Base-by-base conservation (phyloP, 768 basidiomycete genomes). In the Tephrocybe sp. region DNA sequence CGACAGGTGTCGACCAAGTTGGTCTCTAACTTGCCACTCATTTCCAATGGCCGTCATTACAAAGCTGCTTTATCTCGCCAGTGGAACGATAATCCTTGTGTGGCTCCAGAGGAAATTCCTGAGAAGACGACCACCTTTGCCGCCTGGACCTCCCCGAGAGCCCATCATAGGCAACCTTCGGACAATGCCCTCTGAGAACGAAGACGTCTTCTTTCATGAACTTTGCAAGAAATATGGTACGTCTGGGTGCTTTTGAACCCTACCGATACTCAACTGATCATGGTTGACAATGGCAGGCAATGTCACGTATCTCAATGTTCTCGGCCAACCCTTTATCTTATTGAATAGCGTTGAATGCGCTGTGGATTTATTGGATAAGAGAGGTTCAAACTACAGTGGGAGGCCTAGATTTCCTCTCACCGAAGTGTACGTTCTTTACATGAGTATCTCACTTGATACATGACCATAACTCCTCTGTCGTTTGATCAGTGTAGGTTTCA, bases 131-230 rank as follows among this genome's bases (percentile, higher is more conserved):
- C n/a, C n/a, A n/a, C n/a, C n/a, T n/a, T n/a, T n/a, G n/a, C n/a
- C n/a, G n/a, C n/a, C n/a, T n/a, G 63, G 71, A 13, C 71, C 69
- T 11, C 69, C 64, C 3, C 56, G 60, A 8, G 67, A 73, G 40
- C 66, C 69, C 2, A 36, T 73, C 40, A 59, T 73, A 15, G 71
- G 71, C 3, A 67, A 73, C 48, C 50, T 66, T 16, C 61, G 69
- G 3, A 47, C 58, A 2, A 65, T 71, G 22, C 71, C 70, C 15
- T 29, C 59, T 2, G 48, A 55, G 5, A 53, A 64, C 43, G 50
- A 57, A 37, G 58, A 61, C 3, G 51, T 60, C 4, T 55, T 57
- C 12, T 68, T 66, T 47, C 58, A 63, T 41, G 42, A 61, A 33
- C 65, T 65, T 60, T 57, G 65, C 0, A 64, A 66, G 52, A 58